These are phyloP conservation scores for Gossypium gossypioides DNA, from an alignment of 441 rosid genomes.

Conservation along the genomic window DNA sequence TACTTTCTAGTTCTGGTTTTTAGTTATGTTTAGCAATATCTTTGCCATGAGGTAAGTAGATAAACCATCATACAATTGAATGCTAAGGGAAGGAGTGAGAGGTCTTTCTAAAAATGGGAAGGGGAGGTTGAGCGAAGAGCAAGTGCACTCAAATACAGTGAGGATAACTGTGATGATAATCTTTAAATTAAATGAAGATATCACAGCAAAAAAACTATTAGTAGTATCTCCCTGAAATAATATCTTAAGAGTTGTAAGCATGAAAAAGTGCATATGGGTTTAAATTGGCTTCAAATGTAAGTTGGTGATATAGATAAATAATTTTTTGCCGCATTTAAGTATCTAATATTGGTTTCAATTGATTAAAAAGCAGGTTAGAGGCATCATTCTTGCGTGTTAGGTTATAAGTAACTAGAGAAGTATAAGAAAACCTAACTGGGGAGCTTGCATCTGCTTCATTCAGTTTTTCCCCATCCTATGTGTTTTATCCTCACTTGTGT, in stretches of 20 bases:
- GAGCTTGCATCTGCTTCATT: background rate
- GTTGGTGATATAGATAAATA: background rate
- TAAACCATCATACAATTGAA: background rate
- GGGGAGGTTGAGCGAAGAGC: background rate
- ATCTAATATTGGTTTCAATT: background rate
- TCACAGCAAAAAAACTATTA: background rate
- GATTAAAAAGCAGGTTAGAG: background rate
- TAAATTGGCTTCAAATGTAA: constrained; percentile 2
- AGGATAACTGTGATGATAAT: constrained; percentile 2
- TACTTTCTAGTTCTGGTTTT: background rate
- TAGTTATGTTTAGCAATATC: background rate
- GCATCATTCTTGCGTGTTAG: background rate
- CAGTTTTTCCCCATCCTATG: background rate
- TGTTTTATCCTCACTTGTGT: background rate
- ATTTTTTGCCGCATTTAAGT: background rate
- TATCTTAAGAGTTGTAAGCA: constrained; percentile 1
- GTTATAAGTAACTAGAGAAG: background rate
- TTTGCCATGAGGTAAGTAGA: background rate
- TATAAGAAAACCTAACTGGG: background rate
- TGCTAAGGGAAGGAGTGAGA: background rate
- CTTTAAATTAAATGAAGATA: background rate
- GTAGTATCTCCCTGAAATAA: background rate
- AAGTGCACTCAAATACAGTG: background rate
- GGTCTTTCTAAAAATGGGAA: background rate
- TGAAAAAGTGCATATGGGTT: background rate